Conservation (phyloP, 148 eudicot genomes). For the Talinum fruticosum region DNA sequence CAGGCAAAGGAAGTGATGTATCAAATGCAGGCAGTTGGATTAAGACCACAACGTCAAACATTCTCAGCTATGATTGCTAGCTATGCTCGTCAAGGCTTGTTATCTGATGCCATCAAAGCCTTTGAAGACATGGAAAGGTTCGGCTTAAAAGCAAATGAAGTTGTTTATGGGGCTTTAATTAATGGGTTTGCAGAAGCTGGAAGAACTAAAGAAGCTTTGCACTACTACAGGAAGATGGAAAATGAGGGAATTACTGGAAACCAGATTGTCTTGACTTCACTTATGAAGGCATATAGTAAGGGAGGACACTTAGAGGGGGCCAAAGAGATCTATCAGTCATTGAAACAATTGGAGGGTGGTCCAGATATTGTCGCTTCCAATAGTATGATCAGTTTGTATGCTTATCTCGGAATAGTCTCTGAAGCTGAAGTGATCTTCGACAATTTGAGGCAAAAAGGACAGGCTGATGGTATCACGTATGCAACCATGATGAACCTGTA, state of each 20-base stretch:
- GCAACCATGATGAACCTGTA: constrained; percentile 74
- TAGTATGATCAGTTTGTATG: constrained; percentile 76
- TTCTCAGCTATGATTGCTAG: constrained; percentile 62
- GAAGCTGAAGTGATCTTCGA: constrained; percentile 66
- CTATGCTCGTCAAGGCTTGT: constrained; percentile 47
- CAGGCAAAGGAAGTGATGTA: constrained; percentile 52
- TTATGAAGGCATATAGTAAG: constrained; percentile 76
- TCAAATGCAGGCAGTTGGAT: constrained; percentile 70
- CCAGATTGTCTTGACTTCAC: constrained; percentile 68
- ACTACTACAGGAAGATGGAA: constrained; percentile 55
- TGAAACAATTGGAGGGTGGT: constrained; percentile 59
- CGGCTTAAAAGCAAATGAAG: constrained; percentile 71
- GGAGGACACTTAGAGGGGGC: constrained; percentile 59
- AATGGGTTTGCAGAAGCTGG: constrained; percentile 82
- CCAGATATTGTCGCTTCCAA: constrained; percentile 80
- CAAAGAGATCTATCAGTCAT: constrained; percentile 51
- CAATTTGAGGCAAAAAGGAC: constrained; percentile 41
- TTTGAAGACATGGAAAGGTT: constrained; percentile 53
- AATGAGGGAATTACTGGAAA: constrained; percentile 55
- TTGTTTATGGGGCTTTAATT: constrained; percentile 78
- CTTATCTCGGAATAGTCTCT: constrained; percentile 66
- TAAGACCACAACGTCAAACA: constrained; percentile 52
- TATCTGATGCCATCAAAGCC: constrained; percentile 55
- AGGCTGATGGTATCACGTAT: constrained; percentile 66
- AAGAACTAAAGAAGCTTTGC: constrained; percentile 54